Evolutionary conservation across 169 alveolate genomes (phyloP).

Genomic region (Plasmodium fragile): DNA sequence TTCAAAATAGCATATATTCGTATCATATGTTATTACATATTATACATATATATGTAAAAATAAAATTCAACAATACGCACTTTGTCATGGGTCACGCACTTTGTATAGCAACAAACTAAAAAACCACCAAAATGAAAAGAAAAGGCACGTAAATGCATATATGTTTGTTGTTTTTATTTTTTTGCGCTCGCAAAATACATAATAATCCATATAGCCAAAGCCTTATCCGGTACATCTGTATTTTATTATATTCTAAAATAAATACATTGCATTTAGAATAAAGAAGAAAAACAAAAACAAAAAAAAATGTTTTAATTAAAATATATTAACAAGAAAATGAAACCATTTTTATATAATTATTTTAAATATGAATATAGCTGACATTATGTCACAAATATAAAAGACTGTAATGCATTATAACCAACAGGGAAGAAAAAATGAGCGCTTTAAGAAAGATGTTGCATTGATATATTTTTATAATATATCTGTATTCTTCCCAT

Average conservation of each 20-base stretch:
- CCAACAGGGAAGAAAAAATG: constrained; percentile 17
- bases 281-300: constrained; percentile 17
- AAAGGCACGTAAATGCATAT: not conserved
- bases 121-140: not conserved
- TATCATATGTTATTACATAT: not conserved
- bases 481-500: constrained; percentile 13
- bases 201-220: not conserved
- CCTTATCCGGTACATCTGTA: not conserved
- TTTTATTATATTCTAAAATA: not conserved
- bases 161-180: not conserved
- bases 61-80: not conserved
- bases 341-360: constrained; percentile 28
- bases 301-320: constrained; percentile 6
- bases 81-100: not conserved
- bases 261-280: not conserved
- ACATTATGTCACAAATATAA: not conserved
- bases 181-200: not conserved
- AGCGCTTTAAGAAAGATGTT: constrained; percentile 7
- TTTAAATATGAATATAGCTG: constrained; percentile 59
- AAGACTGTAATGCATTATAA: not conserved
- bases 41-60: not conserved
- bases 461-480: constrained; percentile 5
- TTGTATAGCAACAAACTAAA: not conserved
- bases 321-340: constrained; percentile 3
- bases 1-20: not conserved